phyloP scores from a whole-genome alignment of 2,329 filamentous ascomycete species.

The Diplodia seriata region DNA sequence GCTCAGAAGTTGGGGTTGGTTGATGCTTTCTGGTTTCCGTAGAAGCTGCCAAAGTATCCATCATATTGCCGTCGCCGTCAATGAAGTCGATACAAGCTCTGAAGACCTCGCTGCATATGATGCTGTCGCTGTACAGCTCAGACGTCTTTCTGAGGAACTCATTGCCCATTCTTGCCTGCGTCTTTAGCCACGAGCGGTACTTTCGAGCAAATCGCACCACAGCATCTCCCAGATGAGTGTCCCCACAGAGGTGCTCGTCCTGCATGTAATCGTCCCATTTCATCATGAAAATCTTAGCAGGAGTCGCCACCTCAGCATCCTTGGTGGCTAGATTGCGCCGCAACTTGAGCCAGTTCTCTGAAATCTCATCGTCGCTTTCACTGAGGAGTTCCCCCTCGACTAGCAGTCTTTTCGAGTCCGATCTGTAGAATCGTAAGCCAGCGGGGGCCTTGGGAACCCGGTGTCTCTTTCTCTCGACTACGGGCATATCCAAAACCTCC shows the following conservation, averaged over 20 bases:
- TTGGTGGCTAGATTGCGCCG: slow-evolving; percentile 42
- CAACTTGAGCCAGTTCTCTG: slow-evolving; percentile 43
- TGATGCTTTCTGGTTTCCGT: slow-evolving; percentile 9
- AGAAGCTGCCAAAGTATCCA: slow-evolving; percentile 2
- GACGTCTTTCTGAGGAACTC: slow-evolving; percentile 45
- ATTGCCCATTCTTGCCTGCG: slow-evolving; percentile 36
- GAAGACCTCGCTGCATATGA: slow-evolving; percentile 41
- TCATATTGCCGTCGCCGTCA: slow-evolving; percentile 3
- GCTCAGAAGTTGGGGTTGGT: neutral
- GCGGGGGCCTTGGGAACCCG: slow-evolving; percentile 46
- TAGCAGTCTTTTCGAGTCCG: slow-evolving; percentile 49
- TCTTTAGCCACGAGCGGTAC: slow-evolving; percentile 37
- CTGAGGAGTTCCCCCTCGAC: slow-evolving; percentile 48
- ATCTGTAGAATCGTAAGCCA: slow-evolving; percentile 50
- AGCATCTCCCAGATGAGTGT: slow-evolving; percentile 46
- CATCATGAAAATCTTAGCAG: slow-evolving; percentile 45
- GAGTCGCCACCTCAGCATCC: slow-evolving; percentile 31
- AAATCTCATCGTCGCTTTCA: slow-evolving; percentile 50
- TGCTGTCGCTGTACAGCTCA: slow-evolving; percentile 41
- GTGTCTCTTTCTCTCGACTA: slow-evolving; percentile 40
- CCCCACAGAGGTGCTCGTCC: slow-evolving; percentile 45
- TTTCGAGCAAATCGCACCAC: slow-evolving; percentile 50
- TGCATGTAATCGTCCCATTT: slow-evolving; percentile 49
- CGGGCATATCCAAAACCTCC: slow-evolving; percentile 36
- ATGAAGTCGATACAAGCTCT: slow-evolving; percentile 34